Base-by-base conservation (phyloP, 805 yeast genomes). In the Myxozyma vanderwaltii region DNA sequence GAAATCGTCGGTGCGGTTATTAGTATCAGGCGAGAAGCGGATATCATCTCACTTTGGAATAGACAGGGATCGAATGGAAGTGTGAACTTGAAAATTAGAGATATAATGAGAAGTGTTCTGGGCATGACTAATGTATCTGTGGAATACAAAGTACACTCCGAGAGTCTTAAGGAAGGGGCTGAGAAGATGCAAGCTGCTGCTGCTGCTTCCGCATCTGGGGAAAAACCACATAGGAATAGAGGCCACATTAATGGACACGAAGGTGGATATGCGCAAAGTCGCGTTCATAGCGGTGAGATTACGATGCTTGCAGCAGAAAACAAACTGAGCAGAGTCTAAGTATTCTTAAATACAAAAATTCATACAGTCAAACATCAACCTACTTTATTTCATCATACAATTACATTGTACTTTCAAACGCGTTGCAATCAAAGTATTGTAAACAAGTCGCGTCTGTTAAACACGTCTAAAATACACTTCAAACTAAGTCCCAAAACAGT, bases 31-130 rank as follows among this genome's bases (percentile, higher is more conserved):
- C 77, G 79, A 36, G 86, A 82, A 61, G 56, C 47, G 6, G 87
- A 83, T 61, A 79, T 83, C 38, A 75, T 85, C 54, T 75, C 82
- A 57, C 76, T 85, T 50, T 85, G 90, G 90, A 85, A 84, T 71
- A 77, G 81, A 21, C 61, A 61, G 4, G 70, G 69, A 8, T 56
- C 57, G 40, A 63, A 69, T 50, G 81, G 81, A 66, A 55, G 51
- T 17, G 57, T 65, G 27, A 66, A 62, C 23, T 58, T 56, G 33
- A 58, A 64, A 47, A 61, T 71, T 29, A 56, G 63, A 43, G 67
- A 59, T 21, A 68, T 64, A 1, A 47, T 70, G 41, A 48, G 56
- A 46, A 50, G 51, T 13, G 60, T 66, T 4, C 49, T 70, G 38
- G 62, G 58, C 10, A 56, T 63, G 19, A 54, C 59, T 1, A 59